A percentile compares a stretch with the other conserved stretches of the same genome.
phyloP scores from a whole-genome alignment of 805 yeast genomes.

The Wickerhamia fluorescens region DNA sequence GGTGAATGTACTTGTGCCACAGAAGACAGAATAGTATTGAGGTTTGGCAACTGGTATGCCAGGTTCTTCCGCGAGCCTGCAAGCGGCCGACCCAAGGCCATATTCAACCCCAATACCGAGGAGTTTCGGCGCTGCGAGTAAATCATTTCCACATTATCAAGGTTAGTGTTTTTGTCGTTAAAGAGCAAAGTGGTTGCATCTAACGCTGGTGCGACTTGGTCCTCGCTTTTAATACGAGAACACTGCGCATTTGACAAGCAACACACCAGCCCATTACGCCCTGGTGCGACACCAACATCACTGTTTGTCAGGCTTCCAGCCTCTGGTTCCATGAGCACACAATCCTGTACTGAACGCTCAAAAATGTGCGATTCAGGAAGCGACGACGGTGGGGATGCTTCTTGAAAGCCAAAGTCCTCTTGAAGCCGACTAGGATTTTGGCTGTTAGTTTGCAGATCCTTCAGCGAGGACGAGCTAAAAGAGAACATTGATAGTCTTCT shows the following conservation, averaged over 20 bases:
- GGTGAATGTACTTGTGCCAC: slow-evolving; percentile 21
- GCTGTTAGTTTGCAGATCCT: too few relatives aligned
- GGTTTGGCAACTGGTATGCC: slow-evolving; percentile 8
- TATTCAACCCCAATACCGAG: slow-evolving; percentile 40
- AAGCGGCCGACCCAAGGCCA: slow-evolving; percentile 41
- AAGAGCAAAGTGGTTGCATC: slow-evolving; percentile 69
- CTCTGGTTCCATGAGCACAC: slow-evolving; percentile 3
- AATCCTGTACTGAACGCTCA: slow-evolving; percentile 37
- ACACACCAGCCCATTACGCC: slow-evolving; percentile 13
- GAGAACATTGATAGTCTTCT: too few relatives aligned
- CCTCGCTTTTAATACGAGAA: slow-evolving; percentile 40
- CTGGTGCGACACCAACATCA: not conserved
- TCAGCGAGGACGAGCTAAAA: too few relatives aligned
- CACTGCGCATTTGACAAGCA: slow-evolving; percentile 16
- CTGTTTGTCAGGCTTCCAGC: slow-evolving; percentile 1
- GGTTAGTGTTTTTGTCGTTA: slow-evolving; percentile 50
- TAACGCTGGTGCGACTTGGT: slow-evolving; percentile 73
- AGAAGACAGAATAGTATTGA: slow-evolving; percentile 6
- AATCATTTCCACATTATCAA: slow-evolving; percentile 67
- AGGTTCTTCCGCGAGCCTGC: slow-evolving; percentile 36
- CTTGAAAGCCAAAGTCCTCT: too few relatives aligned
- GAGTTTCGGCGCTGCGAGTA: slow-evolving; percentile 51
- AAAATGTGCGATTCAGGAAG: slow-evolving; percentile 25
- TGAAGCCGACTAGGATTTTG: too few relatives aligned
- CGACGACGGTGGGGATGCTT: too few relatives aligned